Conservation (phyloP, 441 rosid genomes). For the Erodium chrysanthum region DNA sequence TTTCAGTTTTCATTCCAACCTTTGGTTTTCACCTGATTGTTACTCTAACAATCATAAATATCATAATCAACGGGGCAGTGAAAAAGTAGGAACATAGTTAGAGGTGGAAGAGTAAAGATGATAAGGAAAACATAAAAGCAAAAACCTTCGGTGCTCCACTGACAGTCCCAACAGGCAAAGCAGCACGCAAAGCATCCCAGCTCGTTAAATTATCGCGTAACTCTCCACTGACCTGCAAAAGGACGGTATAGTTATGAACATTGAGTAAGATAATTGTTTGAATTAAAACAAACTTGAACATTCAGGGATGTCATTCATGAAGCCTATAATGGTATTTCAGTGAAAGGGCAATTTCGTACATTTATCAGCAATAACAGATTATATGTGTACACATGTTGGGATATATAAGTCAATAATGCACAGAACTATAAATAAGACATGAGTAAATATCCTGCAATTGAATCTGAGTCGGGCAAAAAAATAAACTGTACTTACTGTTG, state of each 20-base stretch:
- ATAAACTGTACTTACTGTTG: constrained; percentile 47
- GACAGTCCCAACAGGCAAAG: constrained; percentile 87
- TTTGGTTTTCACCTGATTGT: neutral
- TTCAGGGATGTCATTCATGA: neutral
- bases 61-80: neutral
- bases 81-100: neutral
- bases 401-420: neutral
- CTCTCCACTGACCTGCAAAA: constrained; percentile 63
- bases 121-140: neutral
- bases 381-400: too few relatives aligned
- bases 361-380: too few relatives aligned
- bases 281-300: neutral
- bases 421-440: neutral
- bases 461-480: neutral
- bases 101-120: constrained; percentile 6
- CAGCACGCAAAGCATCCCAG: constrained; percentile 90
- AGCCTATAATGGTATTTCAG: neutral
- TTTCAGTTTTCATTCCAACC: too few relatives aligned
- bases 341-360: too few relatives aligned
- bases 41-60: neutral
- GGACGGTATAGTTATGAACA: neutral
- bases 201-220: constrained; percentile 55
- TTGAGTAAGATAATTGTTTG: neutral
- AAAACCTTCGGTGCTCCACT: constrained; percentile 93
- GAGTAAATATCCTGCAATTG: constrained; percentile 6